Conservation (phyloP, 169 alveolate genomes). For the Eimeria brunetti region DNA sequence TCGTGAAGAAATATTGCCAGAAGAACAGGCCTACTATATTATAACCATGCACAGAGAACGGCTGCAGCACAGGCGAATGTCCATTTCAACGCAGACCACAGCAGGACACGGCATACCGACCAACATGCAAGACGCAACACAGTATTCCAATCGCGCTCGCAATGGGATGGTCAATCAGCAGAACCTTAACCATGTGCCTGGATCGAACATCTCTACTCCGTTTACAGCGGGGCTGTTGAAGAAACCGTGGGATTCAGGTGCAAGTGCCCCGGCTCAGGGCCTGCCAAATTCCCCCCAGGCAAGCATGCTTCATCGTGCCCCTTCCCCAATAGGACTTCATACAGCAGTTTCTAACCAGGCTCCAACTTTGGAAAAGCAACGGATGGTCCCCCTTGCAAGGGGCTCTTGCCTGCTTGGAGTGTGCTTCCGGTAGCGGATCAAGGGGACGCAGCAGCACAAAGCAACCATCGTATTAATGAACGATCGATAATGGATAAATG, state of each 20-base stretch:
- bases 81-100: slow-evolving; percentile 11
- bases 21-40: slow-evolving; percentile 62
- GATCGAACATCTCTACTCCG: slow-evolving; percentile 3
- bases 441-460: not conserved
- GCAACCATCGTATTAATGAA: not conserved
- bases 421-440: slow-evolving; percentile 45
- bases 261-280: not conserved
- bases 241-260: slow-evolving; percentile 1
- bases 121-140: slow-evolving; percentile 19
- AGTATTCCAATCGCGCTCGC: not conserved
- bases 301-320: not conserved
- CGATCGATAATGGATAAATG: not conserved
- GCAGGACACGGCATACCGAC: not conserved
- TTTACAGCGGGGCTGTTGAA: not conserved
- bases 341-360: not conserved
- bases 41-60: slow-evolving; percentile 64
- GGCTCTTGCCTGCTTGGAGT: slow-evolving; percentile 66
- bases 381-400: slow-evolving; percentile 28
- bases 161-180: not conserved
- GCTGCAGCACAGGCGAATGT: slow-evolving; percentile 48
- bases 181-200: not conserved
- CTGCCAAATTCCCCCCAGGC: not conserved
- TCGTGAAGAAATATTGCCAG: slow-evolving; percentile 59
- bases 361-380: not conserved
- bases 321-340: slow-evolving; percentile 5